phyloP scores from a whole-genome alignment of 768 basidiomycete genomes.

The Boletus subparvulus region DNA sequence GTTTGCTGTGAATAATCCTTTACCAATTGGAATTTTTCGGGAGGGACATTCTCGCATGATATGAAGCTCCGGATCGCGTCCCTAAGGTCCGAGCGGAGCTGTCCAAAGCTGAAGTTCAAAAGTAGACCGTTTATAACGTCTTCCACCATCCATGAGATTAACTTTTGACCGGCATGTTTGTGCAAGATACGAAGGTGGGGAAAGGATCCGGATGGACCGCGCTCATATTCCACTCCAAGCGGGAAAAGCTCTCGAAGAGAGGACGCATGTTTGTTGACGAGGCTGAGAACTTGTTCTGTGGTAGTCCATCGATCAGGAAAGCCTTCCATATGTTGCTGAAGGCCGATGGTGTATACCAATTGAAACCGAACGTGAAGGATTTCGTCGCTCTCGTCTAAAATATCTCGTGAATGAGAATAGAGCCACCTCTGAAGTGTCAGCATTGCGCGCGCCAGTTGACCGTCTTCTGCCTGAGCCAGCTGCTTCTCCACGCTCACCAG shows the following conservation, averaged over 20 bases:
- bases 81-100: not conserved
- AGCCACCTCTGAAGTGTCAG: constrained; percentile 30
- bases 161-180: constrained; percentile 2
- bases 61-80: constrained; percentile 25
- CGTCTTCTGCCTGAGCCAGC: not conserved
- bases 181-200: constrained; percentile 26
- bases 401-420: constrained; percentile 25
- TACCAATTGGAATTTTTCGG: not conserved
- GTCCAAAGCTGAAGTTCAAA: constrained; percentile 17
- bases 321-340: constrained; percentile 27
- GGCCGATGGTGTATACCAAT: constrained; percentile 37
- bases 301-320: constrained; percentile 37
- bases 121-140: constrained; percentile 18
- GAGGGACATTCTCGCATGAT: constrained; percentile 5
- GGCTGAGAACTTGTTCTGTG: constrained; percentile 30
- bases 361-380: constrained; percentile 38
- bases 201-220: constrained; percentile 17
- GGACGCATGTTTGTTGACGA: constrained; percentile 20
- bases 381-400: constrained; percentile 34
- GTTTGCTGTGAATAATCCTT: constrained; percentile 1
- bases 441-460: constrained; percentile 14
- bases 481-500: constrained; percentile 45
- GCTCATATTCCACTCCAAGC: constrained; percentile 19
- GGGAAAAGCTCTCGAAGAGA: constrained; percentile 6
- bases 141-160: constrained; percentile 14